phyloP scores from a whole-genome alignment of 2,329 filamentous ascomycete species.

The Elsinoe fawcettii region DNA sequence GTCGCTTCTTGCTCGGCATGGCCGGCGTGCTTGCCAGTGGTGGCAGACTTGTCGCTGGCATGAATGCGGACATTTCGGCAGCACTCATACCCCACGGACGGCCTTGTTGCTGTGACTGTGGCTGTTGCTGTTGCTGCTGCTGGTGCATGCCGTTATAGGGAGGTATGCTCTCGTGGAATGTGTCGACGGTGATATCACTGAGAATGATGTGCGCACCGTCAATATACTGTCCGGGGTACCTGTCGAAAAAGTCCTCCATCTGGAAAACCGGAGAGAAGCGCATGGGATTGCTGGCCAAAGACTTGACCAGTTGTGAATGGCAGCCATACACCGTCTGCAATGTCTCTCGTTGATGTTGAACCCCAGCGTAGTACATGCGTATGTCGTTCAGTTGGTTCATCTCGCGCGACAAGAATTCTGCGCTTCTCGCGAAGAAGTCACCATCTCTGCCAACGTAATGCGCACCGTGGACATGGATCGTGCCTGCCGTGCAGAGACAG shows the following conservation, averaged over 20 bases:
- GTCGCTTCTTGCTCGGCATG: not conserved
- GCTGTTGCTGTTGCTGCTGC: slow-evolving; percentile 9
- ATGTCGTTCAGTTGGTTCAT: slow-evolving; percentile 74
- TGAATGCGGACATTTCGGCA: not conserved
- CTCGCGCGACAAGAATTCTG: slow-evolving; percentile 66
- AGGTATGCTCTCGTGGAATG: slow-evolving; percentile 34
- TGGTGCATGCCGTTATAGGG: slow-evolving; percentile 15
- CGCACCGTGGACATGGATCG: slow-evolving; percentile 78
- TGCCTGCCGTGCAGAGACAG: slow-evolving; percentile 77
- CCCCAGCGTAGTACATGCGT: slow-evolving; percentile 65
- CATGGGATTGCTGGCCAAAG: slow-evolving; percentile 59
- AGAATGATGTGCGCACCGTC: slow-evolving; percentile 69
- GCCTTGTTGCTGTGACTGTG: slow-evolving; percentile 5
- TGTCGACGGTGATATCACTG: slow-evolving; percentile 57
- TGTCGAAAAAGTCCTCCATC: slow-evolving; percentile 79
- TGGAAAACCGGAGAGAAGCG: slow-evolving; percentile 73
- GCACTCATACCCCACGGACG: not conserved
- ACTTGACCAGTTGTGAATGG: slow-evolving; percentile 74
- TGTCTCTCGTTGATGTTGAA: slow-evolving; percentile 72
- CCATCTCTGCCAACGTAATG: slow-evolving; percentile 63
- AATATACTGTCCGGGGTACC: slow-evolving; percentile 65
- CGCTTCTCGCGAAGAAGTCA: slow-evolving; percentile 54
- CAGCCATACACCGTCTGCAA: slow-evolving; percentile 69
- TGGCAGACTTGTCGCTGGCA: slow-evolving; percentile 10
- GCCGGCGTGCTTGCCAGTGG: not conserved